phyloP scores from a whole-genome alignment of 257 asterid species.

The Solanum lycopersicoides region DNA sequence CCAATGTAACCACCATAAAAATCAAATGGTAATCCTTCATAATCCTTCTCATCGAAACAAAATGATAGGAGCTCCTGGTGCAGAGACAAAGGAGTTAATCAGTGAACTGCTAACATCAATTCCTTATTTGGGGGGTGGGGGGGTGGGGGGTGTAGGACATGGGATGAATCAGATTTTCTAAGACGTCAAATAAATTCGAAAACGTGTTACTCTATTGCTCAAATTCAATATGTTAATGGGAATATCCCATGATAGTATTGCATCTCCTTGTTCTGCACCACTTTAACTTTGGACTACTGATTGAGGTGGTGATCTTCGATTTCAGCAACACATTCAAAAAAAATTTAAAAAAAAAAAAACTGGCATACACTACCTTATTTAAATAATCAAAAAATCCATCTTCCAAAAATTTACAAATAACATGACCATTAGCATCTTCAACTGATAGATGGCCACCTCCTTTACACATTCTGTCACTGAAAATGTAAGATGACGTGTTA shows the following conservation, averaged over 20 bases:
- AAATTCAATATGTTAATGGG: background rate
- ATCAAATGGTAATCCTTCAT: slow-evolving; percentile 84
- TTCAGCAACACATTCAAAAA: background rate
- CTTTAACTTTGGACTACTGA: background rate
- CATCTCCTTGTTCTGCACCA: background rate
- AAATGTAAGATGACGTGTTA: slow-evolving; percentile 4
- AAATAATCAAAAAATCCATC: slow-evolving; percentile 76
- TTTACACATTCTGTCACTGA: slow-evolving; percentile 26
- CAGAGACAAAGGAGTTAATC: background rate
- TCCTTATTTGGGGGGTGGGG: background rate
- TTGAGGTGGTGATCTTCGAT: background rate
- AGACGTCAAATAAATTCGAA: background rate
- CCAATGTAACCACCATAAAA: slow-evolving; percentile 94
- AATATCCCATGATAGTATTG: background rate
- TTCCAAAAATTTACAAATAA: slow-evolving; percentile 25
- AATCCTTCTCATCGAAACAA: slow-evolving; percentile 64
- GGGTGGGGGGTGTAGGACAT: background rate
- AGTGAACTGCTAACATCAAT: background rate
- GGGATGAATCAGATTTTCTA: background rate
- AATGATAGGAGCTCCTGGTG: slow-evolving; percentile 80
- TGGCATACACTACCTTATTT: slow-evolving; percentile 36
- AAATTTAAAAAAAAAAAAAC: background rate
- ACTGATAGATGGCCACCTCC: slow-evolving; percentile 62
- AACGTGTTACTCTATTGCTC: background rate
- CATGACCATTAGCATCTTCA: slow-evolving; percentile 59